A percentile compares a stretch with the other conserved stretches of the same genome.
These are phyloP conservation scores for Chrysoporthe deuterocubensis DNA, from an alignment of 2,329 filamentous ascomycete genomes.

Conservation along the genomic window DNA sequence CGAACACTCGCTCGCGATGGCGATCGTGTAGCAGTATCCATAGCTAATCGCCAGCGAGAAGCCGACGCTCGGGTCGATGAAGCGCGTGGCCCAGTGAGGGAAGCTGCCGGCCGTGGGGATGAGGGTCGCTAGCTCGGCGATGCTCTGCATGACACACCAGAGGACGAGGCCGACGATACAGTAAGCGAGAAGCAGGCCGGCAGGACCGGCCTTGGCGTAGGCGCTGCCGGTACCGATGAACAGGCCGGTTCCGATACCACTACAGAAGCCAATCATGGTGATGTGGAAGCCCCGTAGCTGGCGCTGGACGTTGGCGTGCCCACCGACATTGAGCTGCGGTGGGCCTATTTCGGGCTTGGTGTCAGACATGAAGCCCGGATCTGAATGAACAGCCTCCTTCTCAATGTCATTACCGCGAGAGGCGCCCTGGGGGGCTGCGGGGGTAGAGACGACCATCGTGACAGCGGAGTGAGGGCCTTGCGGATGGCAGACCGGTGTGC, in stretches of 20 bases:
- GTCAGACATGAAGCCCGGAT: slow-evolving; percentile 27
- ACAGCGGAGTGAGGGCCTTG: not conserved
- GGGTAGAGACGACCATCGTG: slow-evolving; percentile 16
- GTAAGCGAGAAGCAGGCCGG: slow-evolving; percentile 27
- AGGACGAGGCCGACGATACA: slow-evolving; percentile 27
- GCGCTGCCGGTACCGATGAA: slow-evolving; percentile 30
- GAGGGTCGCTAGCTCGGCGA: slow-evolving; percentile 30
- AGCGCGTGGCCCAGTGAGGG: slow-evolving; percentile 30
- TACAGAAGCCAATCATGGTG: slow-evolving; percentile 31
- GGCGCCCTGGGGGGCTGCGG: slow-evolving; percentile 6
- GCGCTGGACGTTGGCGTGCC: slow-evolving; percentile 28
- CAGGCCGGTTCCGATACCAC: slow-evolving; percentile 31
- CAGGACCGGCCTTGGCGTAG: slow-evolving; percentile 30
- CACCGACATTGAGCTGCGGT: slow-evolving; percentile 28
- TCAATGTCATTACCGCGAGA: slow-evolving; percentile 20
- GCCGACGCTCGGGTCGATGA: slow-evolving; percentile 29
- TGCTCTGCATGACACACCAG: slow-evolving; percentile 29
- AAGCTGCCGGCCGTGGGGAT: slow-evolving; percentile 31
- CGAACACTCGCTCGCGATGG: slow-evolving; percentile 28
- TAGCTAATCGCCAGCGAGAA: slow-evolving; percentile 31
- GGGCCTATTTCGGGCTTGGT: slow-evolving; percentile 19
- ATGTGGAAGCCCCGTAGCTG: slow-evolving; percentile 28
- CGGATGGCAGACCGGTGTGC: not conserved
- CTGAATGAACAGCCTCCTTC: slow-evolving; percentile 24
- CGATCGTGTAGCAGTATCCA: slow-evolving; percentile 30